Evolutionary conservation across 148 eudicot genomes (phyloP).

Genomic region (Rhododendron griersonianum): DNA sequence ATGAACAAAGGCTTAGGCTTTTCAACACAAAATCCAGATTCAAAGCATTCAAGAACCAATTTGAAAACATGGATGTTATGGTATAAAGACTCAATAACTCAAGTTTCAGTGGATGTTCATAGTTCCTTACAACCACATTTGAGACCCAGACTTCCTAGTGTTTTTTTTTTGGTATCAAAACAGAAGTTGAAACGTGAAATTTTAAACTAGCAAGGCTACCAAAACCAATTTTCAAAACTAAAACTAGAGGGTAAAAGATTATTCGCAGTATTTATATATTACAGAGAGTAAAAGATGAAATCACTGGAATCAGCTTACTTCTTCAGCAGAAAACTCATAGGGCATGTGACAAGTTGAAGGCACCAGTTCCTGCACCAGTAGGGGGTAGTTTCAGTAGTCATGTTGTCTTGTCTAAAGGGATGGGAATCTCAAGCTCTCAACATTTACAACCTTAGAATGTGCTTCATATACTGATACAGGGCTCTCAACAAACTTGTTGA

Average conservation of each 20-base stretch:
- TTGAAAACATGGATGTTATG: not conserved
- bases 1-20: not conserved
- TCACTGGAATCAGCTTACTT: slow-evolving; percentile 24
- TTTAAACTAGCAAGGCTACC: not conserved
- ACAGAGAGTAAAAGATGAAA: not conserved
- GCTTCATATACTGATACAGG: slow-evolving; percentile 26
- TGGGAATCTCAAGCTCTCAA: slow-evolving; percentile 8
- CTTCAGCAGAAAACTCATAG: slow-evolving; percentile 25
- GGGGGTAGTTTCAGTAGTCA: slow-evolving; percentile 10
- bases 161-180: not conserved
- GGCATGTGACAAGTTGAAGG: slow-evolving; percentile 14
- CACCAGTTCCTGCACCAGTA: slow-evolving; percentile 28
- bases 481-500: slow-evolving; percentile 9
- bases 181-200: not conserved
- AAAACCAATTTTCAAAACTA: not conserved
- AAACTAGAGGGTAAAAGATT: not conserved
- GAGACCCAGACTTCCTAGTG: not conserved
- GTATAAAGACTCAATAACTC: no score
- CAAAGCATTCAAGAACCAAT: slow-evolving; percentile 2
- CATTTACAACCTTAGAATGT: slow-evolving; percentile 33
- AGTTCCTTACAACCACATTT: not conserved
- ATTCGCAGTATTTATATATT: not conserved
- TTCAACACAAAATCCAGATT: not conserved
- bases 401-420: slow-evolving; percentile 5
- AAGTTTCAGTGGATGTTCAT: not conserved